A percentile compares a stretch with the other conserved stretches of the same genome.
Evolutionary conservation across 2,329 filamentous ascomycete species (phyloP).

Genomic region (Monosporascus sp.): DNA sequence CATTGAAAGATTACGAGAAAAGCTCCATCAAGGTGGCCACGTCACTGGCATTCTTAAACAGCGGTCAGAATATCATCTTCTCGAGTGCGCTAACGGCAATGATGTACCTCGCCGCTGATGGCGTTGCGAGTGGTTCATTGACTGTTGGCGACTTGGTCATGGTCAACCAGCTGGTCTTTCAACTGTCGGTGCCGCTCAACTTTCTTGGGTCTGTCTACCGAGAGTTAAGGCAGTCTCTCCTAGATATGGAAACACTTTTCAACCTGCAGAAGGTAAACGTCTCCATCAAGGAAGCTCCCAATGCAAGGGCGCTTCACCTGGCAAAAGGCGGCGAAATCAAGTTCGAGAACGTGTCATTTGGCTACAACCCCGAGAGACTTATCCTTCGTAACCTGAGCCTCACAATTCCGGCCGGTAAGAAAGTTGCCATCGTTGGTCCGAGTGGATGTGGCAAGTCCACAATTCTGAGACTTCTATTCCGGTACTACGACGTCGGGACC

Average conservation of each 20-base stretch:
- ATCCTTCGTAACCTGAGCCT: conserved; percentile 81
- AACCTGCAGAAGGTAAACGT: conserved; percentile 96
- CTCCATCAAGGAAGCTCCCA: conserved; percentile 68
- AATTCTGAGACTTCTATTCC: conserved; percentile 82
- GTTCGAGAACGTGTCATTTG: conserved; percentile 94
- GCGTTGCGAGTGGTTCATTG: conserved; percentile 72
- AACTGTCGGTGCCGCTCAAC: conserved; percentile 93
- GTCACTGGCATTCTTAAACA: conserved; percentile 87
- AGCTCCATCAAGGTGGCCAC: conserved; percentile 97
- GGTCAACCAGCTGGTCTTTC: conserved; percentile 98
- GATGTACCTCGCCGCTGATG: conserved; percentile 96
- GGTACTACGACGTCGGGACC: conserved; percentile 83
- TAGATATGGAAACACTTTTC: conserved; percentile 99
- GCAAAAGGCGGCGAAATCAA: conserved; percentile 78
- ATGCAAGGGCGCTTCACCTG: conserved; percentile 69
- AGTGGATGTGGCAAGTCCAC: conserved; percentile 97
- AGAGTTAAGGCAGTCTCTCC: conserved; percentile 85
- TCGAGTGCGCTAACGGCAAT: conserved; percentile 88
- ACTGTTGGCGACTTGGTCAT: conserved; percentile 96
- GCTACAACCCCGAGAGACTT: conserved; percentile 79
- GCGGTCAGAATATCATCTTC: conserved; percentile 95
- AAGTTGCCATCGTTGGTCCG: conserved; percentile 91
- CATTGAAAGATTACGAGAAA: conserved; percentile 79
- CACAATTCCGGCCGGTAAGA: conserved; percentile 91
- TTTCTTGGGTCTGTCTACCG: conserved; percentile 98